These are phyloP conservation scores for Fonsecaea multimorphosa DNA, from an alignment of 2,329 filamentous ascomycete genomes.

Conservation along the genomic window DNA sequence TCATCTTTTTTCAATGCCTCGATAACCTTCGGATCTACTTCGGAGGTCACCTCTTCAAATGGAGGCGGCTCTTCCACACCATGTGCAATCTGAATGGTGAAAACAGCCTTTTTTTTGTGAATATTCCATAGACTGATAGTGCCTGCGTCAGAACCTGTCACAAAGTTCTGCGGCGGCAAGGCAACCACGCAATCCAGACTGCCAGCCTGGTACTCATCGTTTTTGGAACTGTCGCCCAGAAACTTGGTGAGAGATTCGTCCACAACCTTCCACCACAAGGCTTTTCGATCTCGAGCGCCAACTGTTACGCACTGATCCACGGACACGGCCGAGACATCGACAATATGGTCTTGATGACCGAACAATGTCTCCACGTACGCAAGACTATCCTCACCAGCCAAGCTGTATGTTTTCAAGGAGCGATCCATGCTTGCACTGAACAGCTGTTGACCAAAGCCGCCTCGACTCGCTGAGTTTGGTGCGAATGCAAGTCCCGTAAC, in stretches of 20 bases:
- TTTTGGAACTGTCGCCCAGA: conserved; percentile 70
- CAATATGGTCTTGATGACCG: conserved; percentile 89
- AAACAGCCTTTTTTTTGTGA: conserved; percentile 92
- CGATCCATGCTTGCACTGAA: conserved; percentile 91
- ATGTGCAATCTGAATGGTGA: conserved; percentile 79
- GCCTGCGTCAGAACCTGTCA: conserved; percentile 93
- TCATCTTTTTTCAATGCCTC: conserved; percentile 50
- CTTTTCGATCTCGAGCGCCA: conserved; percentile 87
- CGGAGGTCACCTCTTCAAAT: conserved; percentile 75
- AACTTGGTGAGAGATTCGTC: conserved; percentile 97
- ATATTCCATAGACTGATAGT: conserved; percentile 84
- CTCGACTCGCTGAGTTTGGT: conserved; percentile 66
- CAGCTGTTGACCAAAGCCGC: conserved; percentile 72
- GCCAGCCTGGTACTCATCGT: conserved; percentile 69
- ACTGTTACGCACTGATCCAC: conserved; percentile 91
- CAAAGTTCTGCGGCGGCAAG: conserved; percentile 86
- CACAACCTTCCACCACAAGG: conserved; percentile 91
- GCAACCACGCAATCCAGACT: conserved; percentile 92
- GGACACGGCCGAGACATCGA: conserved; percentile 80
- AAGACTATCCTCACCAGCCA: conserved; percentile 72
- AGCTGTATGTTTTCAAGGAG: conserved; percentile 92
- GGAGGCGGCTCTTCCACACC: conserved; percentile 76
- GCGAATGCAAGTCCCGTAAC: conserved; percentile 86
- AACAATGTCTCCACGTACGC: conserved; percentile 96
- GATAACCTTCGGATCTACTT: conserved; percentile 64